These are phyloP conservation scores for Annulohypoxylon stygium DNA, from an alignment of 495 filamentous ascomycete genomes.

Conservation along the genomic window DNA sequence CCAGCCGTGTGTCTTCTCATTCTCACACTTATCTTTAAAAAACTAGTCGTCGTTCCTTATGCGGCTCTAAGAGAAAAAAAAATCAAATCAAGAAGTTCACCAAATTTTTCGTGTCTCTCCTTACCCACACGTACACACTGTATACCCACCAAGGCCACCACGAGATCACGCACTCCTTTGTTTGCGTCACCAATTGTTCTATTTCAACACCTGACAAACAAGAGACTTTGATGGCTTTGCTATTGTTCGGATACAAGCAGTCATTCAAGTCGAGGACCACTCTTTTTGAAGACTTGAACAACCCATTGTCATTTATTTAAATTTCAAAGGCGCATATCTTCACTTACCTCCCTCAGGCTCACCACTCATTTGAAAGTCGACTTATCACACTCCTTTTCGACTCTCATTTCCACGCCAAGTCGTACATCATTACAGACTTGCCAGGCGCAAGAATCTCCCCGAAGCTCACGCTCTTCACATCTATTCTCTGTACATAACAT, in stretches of 20 bases:
- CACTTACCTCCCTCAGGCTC: background rate
- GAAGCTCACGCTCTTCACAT: conserved; percentile 5
- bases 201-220: conserved; percentile 22
- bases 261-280: conserved; percentile 14
- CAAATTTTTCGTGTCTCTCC: conserved; percentile 29
- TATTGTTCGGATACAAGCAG: conserved; percentile 31
- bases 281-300: conserved; percentile 26
- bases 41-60: conserved; percentile 48
- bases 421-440: conserved; percentile 30
- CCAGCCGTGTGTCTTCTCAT: background rate
- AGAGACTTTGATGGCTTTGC: conserved; percentile 25
- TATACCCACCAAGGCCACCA: background rate
- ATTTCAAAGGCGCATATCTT: conserved; percentile 24
- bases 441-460: conserved; percentile 47
- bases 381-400: background rate
- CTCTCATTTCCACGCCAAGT: conserved; percentile 13
- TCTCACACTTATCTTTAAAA: conserved; percentile 1
- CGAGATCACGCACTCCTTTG: conserved; percentile 14
- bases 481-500: conserved; percentile 17
- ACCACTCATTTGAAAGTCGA: conserved; percentile 9
- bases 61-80: conserved; percentile 29
- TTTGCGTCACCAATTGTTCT: conserved; percentile 33
- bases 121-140: conserved; percentile 3
- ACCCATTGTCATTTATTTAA: conserved; percentile 34
- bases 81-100: background rate